Evolutionary conservation across 176 grass and related monocot species (phyloP).

Genomic region (Ampelocalamus luodianensis): DNA sequence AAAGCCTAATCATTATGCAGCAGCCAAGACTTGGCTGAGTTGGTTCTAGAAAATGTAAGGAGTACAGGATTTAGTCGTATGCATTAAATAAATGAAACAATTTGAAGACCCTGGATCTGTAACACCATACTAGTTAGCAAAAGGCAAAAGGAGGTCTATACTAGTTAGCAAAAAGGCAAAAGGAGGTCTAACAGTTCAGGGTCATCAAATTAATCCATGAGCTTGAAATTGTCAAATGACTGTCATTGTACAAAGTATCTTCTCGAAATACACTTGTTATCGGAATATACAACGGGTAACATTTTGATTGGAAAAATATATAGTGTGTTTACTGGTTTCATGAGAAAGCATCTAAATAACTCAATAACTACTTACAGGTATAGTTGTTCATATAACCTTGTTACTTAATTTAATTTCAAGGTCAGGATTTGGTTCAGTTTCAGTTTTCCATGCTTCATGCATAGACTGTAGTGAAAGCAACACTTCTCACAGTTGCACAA

Average conservation of each 20-base stretch:
- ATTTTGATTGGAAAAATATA: background rate
- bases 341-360: background rate
- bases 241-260: background rate
- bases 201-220: background rate
- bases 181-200: background rate
- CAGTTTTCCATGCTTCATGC: background rate
- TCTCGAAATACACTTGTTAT: background rate
- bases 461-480: background rate
- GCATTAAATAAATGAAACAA: background rate
- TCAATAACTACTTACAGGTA: background rate
- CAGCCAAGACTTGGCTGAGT: background rate
- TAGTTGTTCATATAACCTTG: background rate
- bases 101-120: background rate
- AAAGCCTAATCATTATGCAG: background rate
- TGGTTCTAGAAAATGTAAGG: constrained; percentile 17
- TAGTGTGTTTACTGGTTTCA: background rate
- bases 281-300: background rate
- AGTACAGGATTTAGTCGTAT: background rate
- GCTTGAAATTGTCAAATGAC: background rate
- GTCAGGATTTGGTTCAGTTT: background rate
- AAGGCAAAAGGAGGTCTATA: background rate
- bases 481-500: too few species aligned
- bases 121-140: too few species aligned
- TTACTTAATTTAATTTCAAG: background rate
- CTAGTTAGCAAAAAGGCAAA: too few species aligned